These are phyloP conservation scores for Trypanosomatidae sp. DNA, from an alignment of 208 protist genomes.

Conservation along the genomic window DNA sequence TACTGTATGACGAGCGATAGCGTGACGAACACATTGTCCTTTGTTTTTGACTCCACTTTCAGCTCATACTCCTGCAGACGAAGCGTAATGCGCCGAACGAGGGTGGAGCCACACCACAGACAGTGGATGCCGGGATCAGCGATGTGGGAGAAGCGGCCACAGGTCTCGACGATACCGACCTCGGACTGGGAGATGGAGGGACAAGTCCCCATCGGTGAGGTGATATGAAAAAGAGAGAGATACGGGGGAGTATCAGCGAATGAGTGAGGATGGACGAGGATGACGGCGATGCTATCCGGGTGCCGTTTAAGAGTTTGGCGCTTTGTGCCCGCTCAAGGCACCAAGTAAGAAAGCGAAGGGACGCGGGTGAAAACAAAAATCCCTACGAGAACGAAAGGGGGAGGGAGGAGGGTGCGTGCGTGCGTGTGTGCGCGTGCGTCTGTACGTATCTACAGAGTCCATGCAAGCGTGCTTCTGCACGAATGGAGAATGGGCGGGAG, in stretches of 20 bases:
- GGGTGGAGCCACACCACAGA: conserved; percentile 39
- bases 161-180: conserved; percentile 67
- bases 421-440: background rate
- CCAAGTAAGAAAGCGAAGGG: background rate
- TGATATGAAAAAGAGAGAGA: background rate
- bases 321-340: too few species aligned
- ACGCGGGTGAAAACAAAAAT: background rate
- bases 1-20: conserved; percentile 58
- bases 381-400: too few species aligned
- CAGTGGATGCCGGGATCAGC: conserved; percentile 63
- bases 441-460: background rate
- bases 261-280: background rate
- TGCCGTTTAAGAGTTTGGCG: too few species aligned
- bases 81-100: conserved; percentile 39
- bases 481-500: background rate
- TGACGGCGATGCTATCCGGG: background rate
- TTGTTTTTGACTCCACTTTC: conserved; percentile 72
- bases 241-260: background rate
- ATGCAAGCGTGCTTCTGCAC: background rate
- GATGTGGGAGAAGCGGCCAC: conserved; percentile 46
- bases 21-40: conserved; percentile 85
- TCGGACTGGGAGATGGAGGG: conserved; percentile 52
- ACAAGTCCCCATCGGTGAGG: conserved; percentile 37
- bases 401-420: background rate
- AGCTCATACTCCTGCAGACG: conserved; percentile 46